Base-by-base conservation (phyloP, 495 filamentous ascomycete species). In the Parmelia sp. region DNA sequence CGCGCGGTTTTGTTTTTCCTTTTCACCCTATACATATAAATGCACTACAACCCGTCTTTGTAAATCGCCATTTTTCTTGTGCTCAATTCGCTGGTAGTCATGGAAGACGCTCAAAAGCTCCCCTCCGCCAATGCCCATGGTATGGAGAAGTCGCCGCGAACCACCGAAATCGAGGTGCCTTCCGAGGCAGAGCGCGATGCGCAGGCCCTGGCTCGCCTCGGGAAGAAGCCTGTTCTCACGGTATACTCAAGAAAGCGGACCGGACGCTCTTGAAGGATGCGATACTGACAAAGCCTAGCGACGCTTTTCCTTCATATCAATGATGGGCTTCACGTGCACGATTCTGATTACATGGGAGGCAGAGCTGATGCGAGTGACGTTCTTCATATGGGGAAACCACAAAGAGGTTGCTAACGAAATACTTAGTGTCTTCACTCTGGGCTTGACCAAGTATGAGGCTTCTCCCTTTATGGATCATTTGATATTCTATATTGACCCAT, bases 291-390 rank as follows among this genome's bases (percentile, higher is more conserved):
- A 57, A 31, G 49, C 33, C 11, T 58, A 77, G 78, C 77, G 82
- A n/a, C 81, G 76, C 57, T 83, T 82, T 59, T 74, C 76, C 0
- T 72, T 80, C 59, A 68, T 83, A 53, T 77, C 79, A 8, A 82
- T 82, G 60, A 62, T 83, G 33, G 80, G 78, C 0, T 83, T 84
- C 56, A 77, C 75, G 44, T 80, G 77, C 55, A 81, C 79, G 0
- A 76, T 83, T 60, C 71, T 83, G 47, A 73, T 75, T 21, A 83
- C 80, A 17, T 82, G 80, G 80, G 80, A 83, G 61, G 64, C 39
- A 14, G 56, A 60, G 23, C 60, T 51, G 11, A 60, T 66, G 63
- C 63, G 53, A 59, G 64, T 49, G 45, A 40, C 31, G 0, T 37
- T 56, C 19, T 29, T 1, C 29, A n/a, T 36, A 37, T 31, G 12